Evolutionary conservation across 495 filamentous ascomycete genomes (phyloP), one percentile per base, ranked within the genome.

Genomic region (Staphylotrichum tortipilum): DNA sequence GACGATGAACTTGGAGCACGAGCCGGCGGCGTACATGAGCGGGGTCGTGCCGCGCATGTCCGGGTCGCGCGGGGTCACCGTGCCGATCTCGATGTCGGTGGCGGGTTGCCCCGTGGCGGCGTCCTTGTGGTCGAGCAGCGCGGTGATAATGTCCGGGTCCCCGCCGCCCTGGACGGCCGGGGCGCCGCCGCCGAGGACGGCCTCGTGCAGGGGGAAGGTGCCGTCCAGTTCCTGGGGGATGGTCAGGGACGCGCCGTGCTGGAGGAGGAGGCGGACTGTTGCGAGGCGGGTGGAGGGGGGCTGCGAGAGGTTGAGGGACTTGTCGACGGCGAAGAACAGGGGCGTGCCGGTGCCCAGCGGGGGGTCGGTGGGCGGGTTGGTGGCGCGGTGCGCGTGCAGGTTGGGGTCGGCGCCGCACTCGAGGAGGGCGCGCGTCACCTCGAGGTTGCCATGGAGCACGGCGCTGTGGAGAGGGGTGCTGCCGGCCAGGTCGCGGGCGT

Each of bases 1-100:
- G 11, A 52, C 31, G 7, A 37, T 4, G 1, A 6, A 7, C 7
- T 12, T 17, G 5, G 19, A n/a, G 22, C 40, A 14, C 31, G 24
- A 12, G 40, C 15, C 49, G 18, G 40, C 30, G 24, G 49, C 49
- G 22, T 44, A 45, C 21, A 36, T 30, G 7, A 52, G 49, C n/a
- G 49, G 40, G 1, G 40, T 44, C 3, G 49, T 31, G 24, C 15
- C 22, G 22, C 33, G 49, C 41, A 52, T 36, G n/a, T 21, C 33
- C 14, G 7, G 6, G 31, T 52, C 33, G 19, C 10, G 15, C 10
- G 15, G n/a, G 31, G 30, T n/a, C 4, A 30, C 17, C 1, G 15
- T 30, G 18, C 12, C 6, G 23, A 21, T 21, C 21, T 38, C 14
- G 40, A 43, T 10, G 10, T 42, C 23, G 39, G 12, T n/a, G n/a